These are phyloP conservation scores for Agrocybe chaxingu DNA, from an alignment of 768 basidiomycete species.

Conservation along the genomic window DNA sequence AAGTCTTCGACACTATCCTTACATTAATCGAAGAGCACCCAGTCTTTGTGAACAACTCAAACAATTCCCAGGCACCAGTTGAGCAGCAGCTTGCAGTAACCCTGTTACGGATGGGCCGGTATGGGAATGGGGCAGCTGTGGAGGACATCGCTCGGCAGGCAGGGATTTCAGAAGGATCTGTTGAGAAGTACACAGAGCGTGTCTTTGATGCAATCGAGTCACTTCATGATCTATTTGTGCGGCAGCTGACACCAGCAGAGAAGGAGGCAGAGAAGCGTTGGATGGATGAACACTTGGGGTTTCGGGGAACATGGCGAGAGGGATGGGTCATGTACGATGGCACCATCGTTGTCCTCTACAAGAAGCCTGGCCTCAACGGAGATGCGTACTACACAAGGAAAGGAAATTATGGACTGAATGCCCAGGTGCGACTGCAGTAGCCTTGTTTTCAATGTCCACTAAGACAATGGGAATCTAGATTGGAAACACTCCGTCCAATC, in stretches of 20 bases:
- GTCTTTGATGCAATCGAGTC: constrained; percentile 27
- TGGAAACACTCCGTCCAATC: constrained; percentile 27
- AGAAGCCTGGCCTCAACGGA: constrained; percentile 25
- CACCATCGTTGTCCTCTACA: constrained; percentile 26
- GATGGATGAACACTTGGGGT: constrained; percentile 30
- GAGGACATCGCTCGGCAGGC: constrained; percentile 23
- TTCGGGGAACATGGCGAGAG: constrained; percentile 27
- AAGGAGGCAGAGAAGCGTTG: constrained; percentile 32
- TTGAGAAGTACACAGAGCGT: constrained; percentile 24
- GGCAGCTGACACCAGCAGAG: constrained; percentile 23
- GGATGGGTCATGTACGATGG: constrained; percentile 35
- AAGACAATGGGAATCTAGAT: constrained; percentile 19
- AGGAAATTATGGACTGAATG: constrained; percentile 32
- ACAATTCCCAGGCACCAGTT: constrained; percentile 5
- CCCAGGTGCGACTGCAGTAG: constrained; percentile 20
- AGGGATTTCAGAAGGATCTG: constrained; percentile 26
- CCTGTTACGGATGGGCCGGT: constrained; percentile 35
- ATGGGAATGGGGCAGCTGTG: constrained; percentile 33
- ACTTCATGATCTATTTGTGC: constrained; percentile 28
- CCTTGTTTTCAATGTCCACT: too few relatives aligned
- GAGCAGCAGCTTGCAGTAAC: constrained; percentile 10
- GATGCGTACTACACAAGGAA: constrained; percentile 33
- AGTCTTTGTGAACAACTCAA: constrained; percentile 6
- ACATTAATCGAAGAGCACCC: constrained; percentile 3
- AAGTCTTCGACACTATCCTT: neutral